These are phyloP conservation scores for Clitopilus passeckerianus DNA, from an alignment of 768 basidiomycete genomes.

Conservation along the genomic window DNA sequence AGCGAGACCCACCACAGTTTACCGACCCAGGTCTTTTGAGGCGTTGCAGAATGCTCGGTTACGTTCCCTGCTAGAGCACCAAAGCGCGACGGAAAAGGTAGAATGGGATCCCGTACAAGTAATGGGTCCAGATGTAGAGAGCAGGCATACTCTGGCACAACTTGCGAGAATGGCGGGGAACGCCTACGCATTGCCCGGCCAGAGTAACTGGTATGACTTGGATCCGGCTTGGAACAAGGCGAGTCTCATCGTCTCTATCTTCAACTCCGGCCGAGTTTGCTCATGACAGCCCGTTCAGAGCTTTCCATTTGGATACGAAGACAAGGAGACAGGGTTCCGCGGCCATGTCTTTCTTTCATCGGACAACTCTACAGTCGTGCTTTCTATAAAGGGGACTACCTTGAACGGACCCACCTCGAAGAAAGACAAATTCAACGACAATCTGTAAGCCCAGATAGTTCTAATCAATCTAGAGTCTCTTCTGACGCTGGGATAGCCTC, in stretches of 20 bases:
- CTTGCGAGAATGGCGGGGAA: slow-evolving; percentile 88
- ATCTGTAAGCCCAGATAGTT: slow-evolving; percentile 35
- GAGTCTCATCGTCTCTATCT: slow-evolving; percentile 10
- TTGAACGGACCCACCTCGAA: slow-evolving; percentile 80
- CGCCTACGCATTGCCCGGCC: slow-evolving; percentile 75
- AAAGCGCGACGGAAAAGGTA: slow-evolving; percentile 43
- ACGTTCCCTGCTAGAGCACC: slow-evolving; percentile 35
- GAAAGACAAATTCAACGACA: slow-evolving; percentile 93
- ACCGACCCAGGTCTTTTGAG: slow-evolving; percentile 50
- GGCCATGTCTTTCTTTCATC: slow-evolving; percentile 84
- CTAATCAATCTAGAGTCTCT: neutral
- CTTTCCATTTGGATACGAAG: slow-evolving; percentile 79
- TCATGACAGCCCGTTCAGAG: slow-evolving; percentile 37
- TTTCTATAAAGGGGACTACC: slow-evolving; percentile 88
- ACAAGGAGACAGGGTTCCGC: slow-evolving; percentile 66
- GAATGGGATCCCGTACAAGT: slow-evolving; percentile 69
- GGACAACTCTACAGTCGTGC: slow-evolving; percentile 77
- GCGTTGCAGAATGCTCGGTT: slow-evolving; percentile 48
- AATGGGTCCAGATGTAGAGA: slow-evolving; percentile 72
- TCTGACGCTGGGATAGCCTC: slow-evolving; percentile 24
- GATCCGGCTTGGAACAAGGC: slow-evolving; percentile 69
- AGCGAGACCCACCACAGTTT: slow-evolving; percentile 51
- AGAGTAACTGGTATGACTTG: slow-evolving; percentile 78
- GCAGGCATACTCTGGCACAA: slow-evolving; percentile 74
- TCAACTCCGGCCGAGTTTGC: neutral